Evolutionary conservation across 306 rosid genomes (phyloP).

Genomic region (Alnus rubra): DNA sequence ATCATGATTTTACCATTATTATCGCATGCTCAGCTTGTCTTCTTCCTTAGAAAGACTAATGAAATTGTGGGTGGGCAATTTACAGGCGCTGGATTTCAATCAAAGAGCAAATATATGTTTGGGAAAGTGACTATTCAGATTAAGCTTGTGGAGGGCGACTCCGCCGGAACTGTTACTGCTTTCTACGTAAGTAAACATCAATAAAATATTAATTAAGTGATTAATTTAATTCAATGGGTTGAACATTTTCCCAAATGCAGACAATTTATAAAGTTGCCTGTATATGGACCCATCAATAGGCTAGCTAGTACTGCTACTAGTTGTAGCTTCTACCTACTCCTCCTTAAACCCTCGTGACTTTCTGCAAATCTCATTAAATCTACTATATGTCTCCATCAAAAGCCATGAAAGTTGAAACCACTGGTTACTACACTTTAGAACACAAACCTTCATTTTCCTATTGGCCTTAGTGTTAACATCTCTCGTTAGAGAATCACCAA

Average conservation of each 20-base stretch:
- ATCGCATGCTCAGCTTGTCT: neutral
- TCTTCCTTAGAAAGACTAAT: neutral
- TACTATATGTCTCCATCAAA: constrained; percentile 16
- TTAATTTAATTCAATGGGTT: neutral
- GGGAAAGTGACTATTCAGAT: constrained; percentile 79
- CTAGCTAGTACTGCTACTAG: constrained; percentile 11
- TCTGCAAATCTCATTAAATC: constrained; percentile 16
- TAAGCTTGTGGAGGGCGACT: constrained; percentile 89
- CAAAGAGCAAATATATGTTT: constrained; percentile 79
- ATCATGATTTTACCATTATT: no score
- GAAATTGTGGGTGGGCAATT: neutral
- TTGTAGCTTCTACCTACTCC: constrained; percentile 26
- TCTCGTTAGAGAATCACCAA: neutral
- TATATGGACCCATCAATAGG: constrained; percentile 19
- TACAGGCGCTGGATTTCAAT: constrained; percentile 92
- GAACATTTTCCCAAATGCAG: constrained; percentile 20
- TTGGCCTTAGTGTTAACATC: neutral
- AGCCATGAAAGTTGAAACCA: neutral
- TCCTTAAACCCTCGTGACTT: constrained; percentile 16
- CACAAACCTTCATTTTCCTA: neutral
- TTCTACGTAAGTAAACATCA: constrained; percentile 59
- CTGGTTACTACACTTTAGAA: neutral
- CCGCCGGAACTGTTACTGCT: constrained; percentile 97
- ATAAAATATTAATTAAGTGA: no score
- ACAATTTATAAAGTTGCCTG: constrained; percentile 15